Evolutionary conservation across 345 rosid genomes (phyloP).

Genomic region (Ceriops zippeliana): DNA sequence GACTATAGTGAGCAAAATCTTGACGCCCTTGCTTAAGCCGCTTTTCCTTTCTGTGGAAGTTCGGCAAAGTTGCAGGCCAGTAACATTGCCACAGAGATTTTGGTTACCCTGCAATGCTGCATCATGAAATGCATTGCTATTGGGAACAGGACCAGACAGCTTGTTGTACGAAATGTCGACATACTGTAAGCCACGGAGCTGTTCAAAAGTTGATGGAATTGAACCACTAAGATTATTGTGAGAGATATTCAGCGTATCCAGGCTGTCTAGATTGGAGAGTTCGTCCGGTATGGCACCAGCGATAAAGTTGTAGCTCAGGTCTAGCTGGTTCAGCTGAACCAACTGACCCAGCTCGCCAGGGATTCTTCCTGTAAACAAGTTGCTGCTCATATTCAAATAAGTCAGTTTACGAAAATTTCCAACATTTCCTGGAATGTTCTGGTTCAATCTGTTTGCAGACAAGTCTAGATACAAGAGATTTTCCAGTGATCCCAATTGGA

Average conservation of each 20-base stretch:
- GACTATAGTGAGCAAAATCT: not conserved
- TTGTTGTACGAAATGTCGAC: conserved; percentile 36
- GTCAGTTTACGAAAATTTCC: not conserved
- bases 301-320: conserved; percentile 31
- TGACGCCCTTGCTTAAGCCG: too few relatives aligned
- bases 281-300: conserved; percentile 19
- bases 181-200: not conserved
- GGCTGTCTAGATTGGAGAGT: conserved; percentile 6
- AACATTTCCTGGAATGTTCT: conserved; percentile 13
- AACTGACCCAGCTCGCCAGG: conserved; percentile 13
- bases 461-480: conserved; percentile 24
- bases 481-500: conserved; percentile 1
- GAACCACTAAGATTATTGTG: conserved; percentile 28
- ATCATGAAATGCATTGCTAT: conserved; percentile 23
- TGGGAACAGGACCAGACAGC: conserved; percentile 34
- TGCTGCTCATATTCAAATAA: conserved; percentile 35
- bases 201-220: conserved; percentile 16
- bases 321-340: conserved; percentile 8
- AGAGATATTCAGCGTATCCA: conserved; percentile 27
- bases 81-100: conserved; percentile 28
- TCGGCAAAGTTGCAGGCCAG: conserved; percentile 18
- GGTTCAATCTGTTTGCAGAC: conserved; percentile 28
- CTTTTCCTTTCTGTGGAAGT: not conserved
- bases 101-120: conserved; percentile 23
- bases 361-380: conserved; percentile 25